These are phyloP conservation scores for Moesziomyces sp. DNA, from an alignment of 1,284 basidiomycete species.

Conservation along the genomic window DNA sequence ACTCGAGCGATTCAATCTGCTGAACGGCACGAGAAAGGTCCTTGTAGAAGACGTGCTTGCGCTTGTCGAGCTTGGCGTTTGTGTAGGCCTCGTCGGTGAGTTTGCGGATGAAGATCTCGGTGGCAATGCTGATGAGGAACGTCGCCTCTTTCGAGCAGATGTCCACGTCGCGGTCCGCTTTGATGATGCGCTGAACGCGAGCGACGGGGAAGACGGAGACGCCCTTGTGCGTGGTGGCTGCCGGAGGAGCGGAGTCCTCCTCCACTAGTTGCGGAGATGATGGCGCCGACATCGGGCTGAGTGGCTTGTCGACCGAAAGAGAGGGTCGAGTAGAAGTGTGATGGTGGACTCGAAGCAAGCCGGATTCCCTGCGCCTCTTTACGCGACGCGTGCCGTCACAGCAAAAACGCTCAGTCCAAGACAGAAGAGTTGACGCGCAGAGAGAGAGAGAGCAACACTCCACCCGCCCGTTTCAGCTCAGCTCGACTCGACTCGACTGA, in stretches of 20 bases:
- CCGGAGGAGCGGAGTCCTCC: conserved; percentile 11
- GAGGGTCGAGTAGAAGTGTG: not conserved
- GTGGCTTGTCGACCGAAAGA: not conserved
- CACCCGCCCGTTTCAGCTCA: not conserved
- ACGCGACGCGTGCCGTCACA: conserved; percentile 33
- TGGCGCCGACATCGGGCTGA: not conserved
- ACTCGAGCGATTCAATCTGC: conserved; percentile 53
- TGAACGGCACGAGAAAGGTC: conserved; percentile 59
- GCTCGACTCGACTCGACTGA: not conserved
- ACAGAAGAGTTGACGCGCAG: not conserved
- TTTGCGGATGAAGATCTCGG: conserved; percentile 57
- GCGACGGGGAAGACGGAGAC: conserved; percentile 52
- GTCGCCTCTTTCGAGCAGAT: conserved; percentile 62
- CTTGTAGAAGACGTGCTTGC: conserved; percentile 57
- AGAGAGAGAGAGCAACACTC: not conserved
- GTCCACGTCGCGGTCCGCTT: conserved; percentile 59
- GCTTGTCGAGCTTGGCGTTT: conserved; percentile 57
- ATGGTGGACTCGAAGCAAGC: not conserved
- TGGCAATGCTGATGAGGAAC: conserved; percentile 57
- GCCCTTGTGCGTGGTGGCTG: conserved; percentile 29
- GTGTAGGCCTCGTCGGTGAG: conserved; percentile 56
- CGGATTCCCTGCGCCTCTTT: conserved; percentile 6
- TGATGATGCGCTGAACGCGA: conserved; percentile 58
- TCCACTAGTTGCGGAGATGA: conserved; percentile 3
- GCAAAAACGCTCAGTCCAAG: no score